phyloP scores from a whole-genome alignment of 2,329 filamentous ascomycete species.

The Neurospora sp. region DNA sequence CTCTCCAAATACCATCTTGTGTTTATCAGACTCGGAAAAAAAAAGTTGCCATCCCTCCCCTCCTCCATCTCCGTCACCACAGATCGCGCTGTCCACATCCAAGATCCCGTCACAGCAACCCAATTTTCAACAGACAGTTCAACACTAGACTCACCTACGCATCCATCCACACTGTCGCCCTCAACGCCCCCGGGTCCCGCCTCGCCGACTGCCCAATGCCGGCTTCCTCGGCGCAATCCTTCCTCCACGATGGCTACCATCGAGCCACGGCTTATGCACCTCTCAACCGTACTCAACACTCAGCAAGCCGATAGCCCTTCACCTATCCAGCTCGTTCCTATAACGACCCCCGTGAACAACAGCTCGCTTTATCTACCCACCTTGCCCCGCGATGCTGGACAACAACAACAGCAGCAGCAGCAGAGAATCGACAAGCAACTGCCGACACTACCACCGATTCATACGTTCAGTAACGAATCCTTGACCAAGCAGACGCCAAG shows the following conservation, averaged over 20 bases:
- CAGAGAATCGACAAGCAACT: constrained; percentile 28
- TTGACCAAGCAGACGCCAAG: constrained; percentile 10
- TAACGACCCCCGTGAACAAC: constrained; percentile 25
- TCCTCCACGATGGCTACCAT: constrained; percentile 50
- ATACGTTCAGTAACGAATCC: constrained; percentile 9
- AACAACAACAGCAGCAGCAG: not conserved
- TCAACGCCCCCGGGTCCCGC: constrained; percentile 5
- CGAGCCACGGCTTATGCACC: constrained; percentile 56
- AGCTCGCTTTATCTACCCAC: constrained; percentile 33
- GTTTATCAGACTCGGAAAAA: not conserved
- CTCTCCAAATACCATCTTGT: not conserved
- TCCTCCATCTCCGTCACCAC: not conserved
- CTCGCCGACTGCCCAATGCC: constrained; percentile 27
- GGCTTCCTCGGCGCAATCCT: constrained; percentile 20
- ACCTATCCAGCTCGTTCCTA: constrained; percentile 39
- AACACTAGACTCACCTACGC: not conserved
- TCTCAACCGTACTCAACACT: constrained; percentile 41
- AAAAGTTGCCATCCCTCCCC: not conserved
- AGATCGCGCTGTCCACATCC: not conserved
- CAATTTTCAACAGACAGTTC: not conserved
- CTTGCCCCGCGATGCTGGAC: constrained; percentile 39
- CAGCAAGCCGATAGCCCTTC: constrained; percentile 43
- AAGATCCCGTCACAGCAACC: not conserved
- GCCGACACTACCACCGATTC: constrained; percentile 19
- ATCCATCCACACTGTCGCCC: not conserved